Evolutionary conservation across 2,329 filamentous ascomycete species (phyloP).

Genomic region (Metarhizium rileyi): DNA sequence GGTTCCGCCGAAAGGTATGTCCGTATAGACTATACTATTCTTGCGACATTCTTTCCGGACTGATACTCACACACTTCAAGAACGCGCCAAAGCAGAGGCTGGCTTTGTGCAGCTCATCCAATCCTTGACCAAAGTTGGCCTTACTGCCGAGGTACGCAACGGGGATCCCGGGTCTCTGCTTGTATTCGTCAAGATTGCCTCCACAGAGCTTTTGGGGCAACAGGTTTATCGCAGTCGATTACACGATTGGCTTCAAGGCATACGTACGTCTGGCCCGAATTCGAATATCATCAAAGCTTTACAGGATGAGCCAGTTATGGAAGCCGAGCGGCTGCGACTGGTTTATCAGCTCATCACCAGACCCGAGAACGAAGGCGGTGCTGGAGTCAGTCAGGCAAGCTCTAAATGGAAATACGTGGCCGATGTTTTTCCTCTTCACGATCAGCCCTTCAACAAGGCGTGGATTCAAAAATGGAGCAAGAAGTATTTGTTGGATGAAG

Average conservation of each 20-base stretch:
- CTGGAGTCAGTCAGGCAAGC: conserved; percentile 60
- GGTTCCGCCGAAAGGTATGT: conserved; percentile 56
- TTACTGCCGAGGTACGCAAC: conserved; percentile 78
- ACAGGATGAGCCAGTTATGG: conserved; percentile 65
- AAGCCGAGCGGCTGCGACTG: conserved; percentile 79
- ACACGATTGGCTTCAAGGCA: conserved; percentile 88
- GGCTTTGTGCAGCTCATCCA: conserved; percentile 71
- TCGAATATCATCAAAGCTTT: conserved; percentile 62
- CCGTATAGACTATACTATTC: neutral
- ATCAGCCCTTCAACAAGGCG: conserved; percentile 62
- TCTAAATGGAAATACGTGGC: conserved; percentile 65
- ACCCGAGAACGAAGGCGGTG: conserved; percentile 64
- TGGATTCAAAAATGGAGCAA: conserved; percentile 69
- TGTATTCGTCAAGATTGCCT: conserved; percentile 73
- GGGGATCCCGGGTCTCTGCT: conserved; percentile 68
- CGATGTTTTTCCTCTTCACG: conserved; percentile 70
- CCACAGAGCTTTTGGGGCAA: conserved; percentile 61
- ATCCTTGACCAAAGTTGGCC: conserved; percentile 66
- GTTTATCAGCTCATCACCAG: conserved; percentile 79
- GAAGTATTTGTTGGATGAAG: conserved; percentile 56
- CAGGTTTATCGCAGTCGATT: conserved; percentile 82
- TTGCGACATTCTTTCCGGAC: neutral
- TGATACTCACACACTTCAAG: conserved; percentile 28
- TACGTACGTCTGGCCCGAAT: conserved; percentile 66
- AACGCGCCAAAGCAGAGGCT: conserved; percentile 57